These are phyloP conservation scores for Verticillium dahliae DNA, from an alignment of 2,329 filamentous ascomycete genomes.

Conservation along the genomic window DNA sequence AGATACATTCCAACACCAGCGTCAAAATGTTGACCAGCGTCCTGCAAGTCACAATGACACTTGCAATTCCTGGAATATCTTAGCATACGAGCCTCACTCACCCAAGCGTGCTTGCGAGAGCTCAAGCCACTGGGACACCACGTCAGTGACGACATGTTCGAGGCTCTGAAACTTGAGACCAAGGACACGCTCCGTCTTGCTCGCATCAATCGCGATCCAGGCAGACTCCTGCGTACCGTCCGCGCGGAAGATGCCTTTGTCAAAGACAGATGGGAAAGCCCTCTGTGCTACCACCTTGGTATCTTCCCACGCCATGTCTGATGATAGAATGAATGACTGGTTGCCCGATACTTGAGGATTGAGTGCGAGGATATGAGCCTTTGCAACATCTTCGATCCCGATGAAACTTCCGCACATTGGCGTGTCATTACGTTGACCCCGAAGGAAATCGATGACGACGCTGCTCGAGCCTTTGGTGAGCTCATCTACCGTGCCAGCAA, in stretches of 20 bases:
- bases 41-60: too few relatives aligned
- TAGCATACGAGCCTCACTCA: not conserved
- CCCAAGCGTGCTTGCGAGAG: constrained; percentile 8
- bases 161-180: constrained; percentile 22
- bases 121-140: constrained; percentile 24
- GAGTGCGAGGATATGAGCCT: not conserved
- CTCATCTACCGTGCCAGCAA: constrained; percentile 17
- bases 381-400: constrained; percentile 27
- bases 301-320: constrained; percentile 1
- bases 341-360: not conserved
- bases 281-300: not conserved
- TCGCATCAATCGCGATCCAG: constrained; percentile 13
- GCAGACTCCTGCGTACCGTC: not conserved
- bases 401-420: constrained; percentile 19
- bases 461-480: constrained; percentile 23
- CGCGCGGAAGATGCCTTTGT: not conserved
- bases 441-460: constrained; percentile 22
- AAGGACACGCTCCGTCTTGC: constrained; percentile 21
- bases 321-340: not conserved
- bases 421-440: constrained; percentile 16
- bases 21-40: too few relatives aligned
- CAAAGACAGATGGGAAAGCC: constrained; percentile 2
- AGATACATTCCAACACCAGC: too few relatives aligned
- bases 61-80: too few relatives aligned
- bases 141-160: constrained; percentile 24